Percentiles rank a stretch among this genome's conserved stretches.
Evolutionary conservation across 164 flowering plant species (phyloP).

Genomic region (Chimonanthus praecox): DNA sequence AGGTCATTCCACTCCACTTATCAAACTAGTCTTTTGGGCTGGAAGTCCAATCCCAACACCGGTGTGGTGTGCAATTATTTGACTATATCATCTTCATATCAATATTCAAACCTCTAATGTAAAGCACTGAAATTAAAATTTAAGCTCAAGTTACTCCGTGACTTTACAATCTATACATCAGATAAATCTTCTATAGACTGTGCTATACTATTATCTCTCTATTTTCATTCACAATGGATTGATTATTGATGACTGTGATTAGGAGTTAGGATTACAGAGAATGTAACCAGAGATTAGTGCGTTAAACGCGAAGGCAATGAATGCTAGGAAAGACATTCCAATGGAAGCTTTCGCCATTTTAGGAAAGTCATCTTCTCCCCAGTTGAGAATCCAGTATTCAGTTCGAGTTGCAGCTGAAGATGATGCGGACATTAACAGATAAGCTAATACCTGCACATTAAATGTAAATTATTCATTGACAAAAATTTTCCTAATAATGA

Average conservation of each 20-base stretch:
- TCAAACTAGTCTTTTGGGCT: too few species aligned
- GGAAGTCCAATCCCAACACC: too few species aligned
- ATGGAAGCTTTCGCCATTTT: conserved; percentile 76
- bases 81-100: too few species aligned
- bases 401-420: conserved; percentile 84
- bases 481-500: too few species aligned
- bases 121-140: too few species aligned
- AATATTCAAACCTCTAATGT: too few species aligned
- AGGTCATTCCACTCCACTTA: too few species aligned
- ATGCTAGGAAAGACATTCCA: conserved; percentile 73
- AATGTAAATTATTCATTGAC: too few species aligned
- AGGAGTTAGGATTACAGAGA: conserved; percentile 34
- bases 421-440: conserved; percentile 83
- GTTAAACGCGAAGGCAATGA: conserved; percentile 64
- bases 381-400: conserved; percentile 67
- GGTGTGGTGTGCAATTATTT: too few species aligned
- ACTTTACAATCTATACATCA: too few species aligned
- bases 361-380: conserved; percentile 91
- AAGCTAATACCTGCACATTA: conserved; percentile 61
- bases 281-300: conserved; percentile 75
- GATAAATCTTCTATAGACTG: too few species aligned
- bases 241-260: background rate
- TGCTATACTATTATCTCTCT: background rate
- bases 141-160: too few species aligned
- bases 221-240: background rate